phyloP scores from a whole-genome alignment of 495 filamentous ascomycete genomes.

The Annulohypoxylon stygium region DNA sequence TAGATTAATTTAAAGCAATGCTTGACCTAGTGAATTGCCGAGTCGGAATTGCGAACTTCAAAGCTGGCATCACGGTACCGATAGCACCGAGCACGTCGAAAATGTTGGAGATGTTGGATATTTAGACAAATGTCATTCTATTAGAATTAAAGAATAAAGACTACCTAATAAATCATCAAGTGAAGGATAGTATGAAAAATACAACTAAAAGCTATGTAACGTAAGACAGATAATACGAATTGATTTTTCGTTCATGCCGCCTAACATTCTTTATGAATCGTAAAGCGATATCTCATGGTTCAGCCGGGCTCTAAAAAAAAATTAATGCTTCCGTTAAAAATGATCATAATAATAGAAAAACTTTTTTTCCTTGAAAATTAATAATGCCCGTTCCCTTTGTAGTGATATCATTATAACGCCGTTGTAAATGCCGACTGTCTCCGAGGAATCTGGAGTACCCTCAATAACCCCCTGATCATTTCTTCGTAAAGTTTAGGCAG shows the following conservation, averaged over 20 bases:
- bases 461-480: conserved; percentile 45
- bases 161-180: conserved; percentile 9
- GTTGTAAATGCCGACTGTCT: conserved; percentile 47
- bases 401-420: conserved; percentile 49
- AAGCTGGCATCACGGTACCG: background rate
- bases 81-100: background rate
- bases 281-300: conserved; percentile 38
- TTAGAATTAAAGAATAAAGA: conserved; percentile 31
- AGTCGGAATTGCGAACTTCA: background rate
- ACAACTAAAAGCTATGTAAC: conserved; percentile 15
- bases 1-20: background rate
- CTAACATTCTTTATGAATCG: conserved; percentile 38
- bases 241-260: conserved; percentile 28
- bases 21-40: background rate
- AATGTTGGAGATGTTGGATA: background rate
- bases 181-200: conserved; percentile 19
- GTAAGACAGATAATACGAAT: conserved; percentile 6
- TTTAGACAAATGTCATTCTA: conserved; percentile 22
- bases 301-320: conserved; percentile 25
- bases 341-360: conserved; percentile 15
- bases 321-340: conserved; percentile 41
- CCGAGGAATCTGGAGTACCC: conserved; percentile 34
- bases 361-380: conserved; percentile 33
- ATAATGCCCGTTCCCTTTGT: conserved; percentile 33
- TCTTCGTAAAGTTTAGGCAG: conserved; percentile 47